Base-by-base conservation (phyloP, 257 asterid species). In the Linaria vulgaris region DNA sequence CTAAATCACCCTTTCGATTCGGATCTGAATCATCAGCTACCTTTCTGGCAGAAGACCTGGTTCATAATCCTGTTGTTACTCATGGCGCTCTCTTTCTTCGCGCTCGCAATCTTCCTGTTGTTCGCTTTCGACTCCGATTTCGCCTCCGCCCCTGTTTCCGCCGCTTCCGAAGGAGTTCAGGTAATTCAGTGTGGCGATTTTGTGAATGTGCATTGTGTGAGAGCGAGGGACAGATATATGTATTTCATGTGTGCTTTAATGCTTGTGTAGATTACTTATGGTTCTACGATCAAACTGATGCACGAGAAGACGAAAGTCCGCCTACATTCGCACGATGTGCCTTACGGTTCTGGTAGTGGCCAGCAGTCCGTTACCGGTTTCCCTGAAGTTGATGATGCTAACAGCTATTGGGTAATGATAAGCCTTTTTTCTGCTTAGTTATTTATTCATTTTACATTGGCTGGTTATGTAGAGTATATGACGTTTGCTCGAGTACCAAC, bases 301-400 rank as follows among this genome's bases (percentile, higher is more conserved):
- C 97, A 91, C n/a, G 97, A 85, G 75, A 83, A 16, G 70, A 84
- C 97, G 15, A 86, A 85, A 69, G 63, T 81, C 65, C 83, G 95
- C 65, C 81, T 88, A 39, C 97, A 91, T 65, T 91, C 97, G 0
- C 97, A 91, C 41, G 97, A 91, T 69, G 95, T 91, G 73, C 95
- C 97, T 0, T 91, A 91, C 72, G 96, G 97, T 59, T 91, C 97
- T 57, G 97, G 97, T 43, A 91, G 96, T 57, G 97, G 97, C 66
- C 97, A 91, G 78, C 96, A 88, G 50, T 91, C 97, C 0, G 91
- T 91, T 34, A 88, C 96, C 52, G 94, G 96, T 56, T 91, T 84
- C 57, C 95, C 96, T 0, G 63, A 69, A 8, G 91, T 91, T 23
- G 97, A 91, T 56, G 96, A 91, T 77, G 51, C 94, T 46, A 91